Evolutionary conservation across 2,329 filamentous ascomycete species (phyloP).

Genomic region (Sporothrix schenckii): DNA sequence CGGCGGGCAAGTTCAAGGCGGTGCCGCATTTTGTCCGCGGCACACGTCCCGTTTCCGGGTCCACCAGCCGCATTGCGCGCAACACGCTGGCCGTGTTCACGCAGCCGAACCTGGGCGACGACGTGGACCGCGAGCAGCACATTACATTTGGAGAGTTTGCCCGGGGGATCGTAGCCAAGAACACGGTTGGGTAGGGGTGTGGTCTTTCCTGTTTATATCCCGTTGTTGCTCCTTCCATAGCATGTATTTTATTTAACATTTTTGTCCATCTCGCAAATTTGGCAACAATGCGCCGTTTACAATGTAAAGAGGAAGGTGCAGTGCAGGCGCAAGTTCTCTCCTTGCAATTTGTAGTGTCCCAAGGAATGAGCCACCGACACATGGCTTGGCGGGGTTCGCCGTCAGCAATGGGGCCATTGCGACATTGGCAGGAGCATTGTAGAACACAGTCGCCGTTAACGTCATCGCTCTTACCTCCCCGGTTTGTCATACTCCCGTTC

Average conservation of each 20-base stretch:
- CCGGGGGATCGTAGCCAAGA: constrained; percentile 61
- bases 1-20: constrained; percentile 85
- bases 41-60: constrained; percentile 53
- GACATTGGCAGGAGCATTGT: background rate
- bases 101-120: constrained; percentile 86
- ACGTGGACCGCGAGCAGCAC: constrained; percentile 68
- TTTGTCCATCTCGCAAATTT: background rate
- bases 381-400: background rate
- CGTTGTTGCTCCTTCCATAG: constrained; percentile 4
- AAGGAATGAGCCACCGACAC: background rate
- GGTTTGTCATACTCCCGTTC: background rate
- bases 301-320: background rate
- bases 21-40: constrained; percentile 95
- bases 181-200: constrained; percentile 51
- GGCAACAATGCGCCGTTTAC: background rate
- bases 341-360: too few relatives aligned
- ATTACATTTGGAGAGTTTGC: constrained; percentile 78
- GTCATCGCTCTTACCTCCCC: background rate
- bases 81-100: constrained; percentile 97
- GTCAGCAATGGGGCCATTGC: constrained; percentile 11
- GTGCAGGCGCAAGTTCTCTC: too few relatives aligned
- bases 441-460: background rate
- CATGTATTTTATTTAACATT: background rate
- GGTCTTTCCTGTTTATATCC: background rate
- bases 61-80: constrained; percentile 60